Evolutionary conservation across 2,329 filamentous ascomycete species (phyloP).

Genomic region (Ascochyta fabae): DNA sequence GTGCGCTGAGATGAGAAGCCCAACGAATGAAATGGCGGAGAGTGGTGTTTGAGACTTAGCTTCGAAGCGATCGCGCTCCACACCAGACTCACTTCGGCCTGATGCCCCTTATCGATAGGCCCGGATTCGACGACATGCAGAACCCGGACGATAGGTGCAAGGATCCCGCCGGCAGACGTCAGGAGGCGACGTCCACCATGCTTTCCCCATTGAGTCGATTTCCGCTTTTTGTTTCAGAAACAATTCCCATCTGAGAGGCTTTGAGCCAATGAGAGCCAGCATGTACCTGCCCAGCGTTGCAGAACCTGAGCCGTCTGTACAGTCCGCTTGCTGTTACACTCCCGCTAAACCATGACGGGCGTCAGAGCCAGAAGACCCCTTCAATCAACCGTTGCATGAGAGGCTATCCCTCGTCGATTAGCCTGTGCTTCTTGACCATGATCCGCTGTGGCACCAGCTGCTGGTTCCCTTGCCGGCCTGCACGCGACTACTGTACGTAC

Average conservation of each 20-base stretch:
- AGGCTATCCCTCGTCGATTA: constrained; percentile 33
- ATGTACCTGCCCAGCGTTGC: constrained; percentile 38
- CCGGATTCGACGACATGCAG: constrained; percentile 24
- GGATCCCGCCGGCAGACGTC: constrained; percentile 22
- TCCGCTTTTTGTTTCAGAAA: constrained; percentile 42
- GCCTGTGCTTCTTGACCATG: constrained; percentile 30
- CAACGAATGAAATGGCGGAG: constrained; percentile 25
- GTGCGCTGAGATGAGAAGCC: constrained; percentile 22
- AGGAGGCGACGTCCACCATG: constrained; percentile 26
- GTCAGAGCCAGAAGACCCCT: constrained; percentile 28
- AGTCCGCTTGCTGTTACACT: constrained; percentile 28
- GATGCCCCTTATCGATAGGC: constrained; percentile 34
- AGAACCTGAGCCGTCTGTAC: constrained; percentile 15
- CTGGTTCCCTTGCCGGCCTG: constrained; percentile 21
- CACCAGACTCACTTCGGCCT: constrained; percentile 20
- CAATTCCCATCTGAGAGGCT: constrained; percentile 27
- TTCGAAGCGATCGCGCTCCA: constrained; percentile 27
- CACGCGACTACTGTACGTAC: constrained; percentile 22
- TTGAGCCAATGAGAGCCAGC: constrained; percentile 29
- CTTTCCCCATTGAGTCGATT: constrained; percentile 21
- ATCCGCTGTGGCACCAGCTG: constrained; percentile 37
- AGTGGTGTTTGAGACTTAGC: constrained; percentile 34
- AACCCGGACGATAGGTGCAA: constrained; percentile 9
- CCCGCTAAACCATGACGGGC: constrained; percentile 36
- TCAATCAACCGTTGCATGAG: constrained; percentile 33